These are phyloP conservation scores for Phaeotremella skinneri DNA, from an alignment of 768 basidiomycete species.

Conservation along the genomic window DNA sequence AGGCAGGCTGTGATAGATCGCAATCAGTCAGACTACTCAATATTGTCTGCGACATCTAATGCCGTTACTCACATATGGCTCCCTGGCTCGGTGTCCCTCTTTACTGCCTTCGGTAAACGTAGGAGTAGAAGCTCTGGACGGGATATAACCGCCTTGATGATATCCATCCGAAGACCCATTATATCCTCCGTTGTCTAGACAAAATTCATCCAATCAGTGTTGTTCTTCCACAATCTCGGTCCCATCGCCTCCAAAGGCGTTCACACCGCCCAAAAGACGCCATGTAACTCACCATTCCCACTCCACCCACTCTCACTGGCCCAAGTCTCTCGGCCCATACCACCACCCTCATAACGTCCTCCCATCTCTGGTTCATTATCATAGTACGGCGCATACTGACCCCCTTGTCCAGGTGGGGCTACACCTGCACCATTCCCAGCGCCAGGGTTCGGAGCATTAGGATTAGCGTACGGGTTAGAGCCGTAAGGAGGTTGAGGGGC, in stretches of 20 bases:
- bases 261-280: background rate
- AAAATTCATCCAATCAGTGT: background rate
- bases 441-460: slow-evolving; percentile 29
- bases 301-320: slow-evolving; percentile 48
- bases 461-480: slow-evolving; percentile 15
- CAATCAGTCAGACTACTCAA: background rate
- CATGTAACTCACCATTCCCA: slow-evolving; percentile 25
- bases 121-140: slow-evolving; percentile 70
- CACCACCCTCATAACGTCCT: slow-evolving; percentile 46
- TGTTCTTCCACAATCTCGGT: no score
- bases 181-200: slow-evolving; percentile 20
- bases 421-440: slow-evolving; percentile 33
- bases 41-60: background rate
- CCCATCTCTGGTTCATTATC: slow-evolving; percentile 48
- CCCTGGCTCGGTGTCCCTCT: slow-evolving; percentile 58
- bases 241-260: no score
- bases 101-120: slow-evolving; percentile 66
- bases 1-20: slow-evolving; percentile 61
- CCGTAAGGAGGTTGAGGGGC: slow-evolving; percentile 9
- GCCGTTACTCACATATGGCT: slow-evolving; percentile 63
- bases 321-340: slow-evolving; percentile 47
- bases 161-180: slow-evolving; percentile 33
- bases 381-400: slow-evolving; percentile 41
- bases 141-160: slow-evolving; percentile 52
- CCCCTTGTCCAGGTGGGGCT: slow-evolving; percentile 33